Evolutionary conservation across 768 basidiomycete genomes (phyloP).

Genomic region (Macrolepiota albuminosa): DNA sequence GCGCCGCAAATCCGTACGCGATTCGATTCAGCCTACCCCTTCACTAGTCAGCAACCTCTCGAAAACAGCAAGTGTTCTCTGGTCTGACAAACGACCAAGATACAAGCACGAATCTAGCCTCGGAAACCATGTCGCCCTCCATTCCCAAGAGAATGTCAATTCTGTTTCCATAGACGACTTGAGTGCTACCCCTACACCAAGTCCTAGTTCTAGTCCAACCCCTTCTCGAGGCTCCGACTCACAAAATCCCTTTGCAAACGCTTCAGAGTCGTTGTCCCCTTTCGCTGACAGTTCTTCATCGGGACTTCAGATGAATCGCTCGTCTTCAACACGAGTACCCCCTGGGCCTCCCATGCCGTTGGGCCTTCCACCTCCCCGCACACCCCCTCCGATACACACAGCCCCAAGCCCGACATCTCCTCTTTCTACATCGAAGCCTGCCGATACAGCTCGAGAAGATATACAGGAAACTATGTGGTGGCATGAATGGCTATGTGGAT

Average conservation of each 20-base stretch:
- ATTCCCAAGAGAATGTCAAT: constrained; percentile 50
- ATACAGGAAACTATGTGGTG: constrained; percentile 57
- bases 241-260: constrained; percentile 46
- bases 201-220: constrained; percentile 11
- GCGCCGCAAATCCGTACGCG: constrained; percentile 68
- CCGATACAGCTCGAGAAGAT: constrained; percentile 24
- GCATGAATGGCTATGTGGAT: constrained; percentile 86
- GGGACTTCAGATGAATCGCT: not conserved
- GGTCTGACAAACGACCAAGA: constrained; percentile 37
- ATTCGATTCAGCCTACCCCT: constrained; percentile 33
- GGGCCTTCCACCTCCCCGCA: constrained; percentile 57
- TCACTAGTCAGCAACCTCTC: constrained; percentile 58
- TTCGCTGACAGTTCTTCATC: constrained; percentile 32
- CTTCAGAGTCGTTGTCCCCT: constrained; percentile 43
- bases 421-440: constrained; percentile 17
- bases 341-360: constrained; percentile 50
- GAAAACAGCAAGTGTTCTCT: constrained; percentile 54
- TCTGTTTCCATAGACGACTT: constrained; percentile 52
- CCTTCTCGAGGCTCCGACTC: constrained; percentile 23
- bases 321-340: constrained; percentile 17
- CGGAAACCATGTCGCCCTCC: constrained; percentile 40
- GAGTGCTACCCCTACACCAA: constrained; percentile 32
- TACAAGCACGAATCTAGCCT: constrained; percentile 28
- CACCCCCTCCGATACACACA: constrained; percentile 42
- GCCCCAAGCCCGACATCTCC: constrained; percentile 33